phyloP scores from a whole-genome alignment of 2,329 filamentous ascomycete genomes.

The Fusarium coicis region DNA sequence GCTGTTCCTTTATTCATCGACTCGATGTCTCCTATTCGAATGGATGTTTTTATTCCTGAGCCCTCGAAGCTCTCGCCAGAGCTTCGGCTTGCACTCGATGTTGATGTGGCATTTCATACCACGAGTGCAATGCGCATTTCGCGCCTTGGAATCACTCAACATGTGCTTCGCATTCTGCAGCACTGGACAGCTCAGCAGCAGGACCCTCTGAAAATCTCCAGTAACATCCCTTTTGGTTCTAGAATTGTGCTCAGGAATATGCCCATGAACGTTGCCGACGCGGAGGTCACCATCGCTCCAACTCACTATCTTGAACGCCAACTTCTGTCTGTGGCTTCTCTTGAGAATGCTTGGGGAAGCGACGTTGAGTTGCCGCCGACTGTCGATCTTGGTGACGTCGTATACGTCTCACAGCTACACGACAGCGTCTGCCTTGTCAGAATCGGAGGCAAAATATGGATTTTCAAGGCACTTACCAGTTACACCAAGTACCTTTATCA shows the following conservation, averaged over 20 bases:
- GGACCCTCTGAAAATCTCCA: conserved; percentile 52
- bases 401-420: conserved; percentile 64
- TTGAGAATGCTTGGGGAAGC: conserved; percentile 58
- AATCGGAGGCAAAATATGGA: conserved; percentile 55
- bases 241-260: conserved; percentile 65
- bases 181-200: conserved; percentile 56
- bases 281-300: conserved; percentile 58
- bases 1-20: conserved; percentile 63
- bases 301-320: conserved; percentile 66
- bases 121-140: conserved; percentile 61
- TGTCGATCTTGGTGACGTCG: conserved; percentile 62
- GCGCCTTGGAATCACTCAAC: conserved; percentile 61
- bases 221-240: conserved; percentile 65
- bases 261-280: conserved; percentile 57
- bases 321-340: conserved; percentile 56
- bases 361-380: conserved; percentile 55
- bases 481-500: conserved; percentile 70
- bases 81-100: conserved; percentile 58
- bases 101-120: conserved; percentile 65
- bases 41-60: conserved; percentile 69
- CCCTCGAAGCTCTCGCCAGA: conserved; percentile 53
- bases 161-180: conserved; percentile 66
- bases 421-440: conserved; percentile 68
- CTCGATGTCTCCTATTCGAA: conserved; percentile 60
- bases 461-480: conserved; percentile 69